Evolutionary conservation across 495 filamentous ascomycete genomes (phyloP).

Genomic region (Aspergillus affinis): DNA sequence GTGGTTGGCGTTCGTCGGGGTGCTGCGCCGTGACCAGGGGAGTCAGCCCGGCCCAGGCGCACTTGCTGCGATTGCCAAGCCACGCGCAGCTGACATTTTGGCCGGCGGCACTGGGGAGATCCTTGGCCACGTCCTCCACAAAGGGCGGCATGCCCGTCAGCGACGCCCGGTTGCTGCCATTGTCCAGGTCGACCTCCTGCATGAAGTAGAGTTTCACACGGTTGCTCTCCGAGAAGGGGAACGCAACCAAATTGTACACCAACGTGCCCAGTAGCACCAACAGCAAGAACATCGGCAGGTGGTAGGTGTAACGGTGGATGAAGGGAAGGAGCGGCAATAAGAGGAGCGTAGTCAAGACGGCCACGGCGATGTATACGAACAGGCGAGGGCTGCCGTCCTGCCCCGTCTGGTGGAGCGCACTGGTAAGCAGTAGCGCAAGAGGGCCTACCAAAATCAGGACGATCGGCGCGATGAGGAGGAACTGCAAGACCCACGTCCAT

Average conservation of each 20-base stretch:
- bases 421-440: conserved; percentile 68
- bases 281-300: conserved; percentile 75
- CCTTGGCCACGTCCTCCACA: conserved; percentile 62
- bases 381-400: conserved; percentile 69
- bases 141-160: conserved; percentile 73
- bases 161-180: conserved; percentile 63
- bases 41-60: conserved; percentile 67
- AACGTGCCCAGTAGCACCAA: conserved; percentile 72
- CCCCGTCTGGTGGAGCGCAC: conserved; percentile 75
- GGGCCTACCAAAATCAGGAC: conserved; percentile 72
- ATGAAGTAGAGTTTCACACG: conserved; percentile 86
- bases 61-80: conserved; percentile 53
- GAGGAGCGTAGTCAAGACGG: conserved; percentile 65
- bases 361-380: conserved; percentile 68
- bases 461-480: conserved; percentile 76
- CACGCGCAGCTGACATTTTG: conserved; percentile 55
- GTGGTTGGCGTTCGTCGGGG: conserved; percentile 25
- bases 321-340: conserved; percentile 81
- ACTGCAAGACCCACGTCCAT: conserved; percentile 85
- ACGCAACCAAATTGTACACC: conserved; percentile 83
- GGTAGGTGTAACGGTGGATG: conserved; percentile 80
- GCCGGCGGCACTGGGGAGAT: conserved; percentile 69
- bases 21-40: conserved; percentile 52
- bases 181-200: conserved; percentile 78
- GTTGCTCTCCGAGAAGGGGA: conserved; percentile 78